These are phyloP conservation scores for Crucihimalaya himalaica DNA, from an alignment of 345 rosid species.

Conservation along the genomic window DNA sequence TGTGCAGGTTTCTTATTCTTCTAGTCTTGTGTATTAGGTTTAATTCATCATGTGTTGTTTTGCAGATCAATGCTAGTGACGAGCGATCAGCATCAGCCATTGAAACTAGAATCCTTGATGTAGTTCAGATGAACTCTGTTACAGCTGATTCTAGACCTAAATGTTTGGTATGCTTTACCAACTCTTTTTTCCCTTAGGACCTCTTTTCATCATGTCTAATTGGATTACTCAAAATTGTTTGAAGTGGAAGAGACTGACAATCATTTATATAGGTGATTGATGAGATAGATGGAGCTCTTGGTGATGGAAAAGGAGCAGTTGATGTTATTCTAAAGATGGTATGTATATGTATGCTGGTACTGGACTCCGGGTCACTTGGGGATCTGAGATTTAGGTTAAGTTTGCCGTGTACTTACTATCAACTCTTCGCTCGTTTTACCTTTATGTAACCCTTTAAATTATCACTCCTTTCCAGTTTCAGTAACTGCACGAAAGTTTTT, in stretches of 20 bases:
- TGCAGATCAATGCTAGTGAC: slow-evolving; percentile 96
- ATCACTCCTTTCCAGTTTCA: background rate
- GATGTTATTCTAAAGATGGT: slow-evolving; percentile 95
- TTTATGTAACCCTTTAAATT: background rate
- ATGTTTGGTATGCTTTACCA: slow-evolving; percentile 67
- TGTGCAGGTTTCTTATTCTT: slow-evolving; percentile 10
- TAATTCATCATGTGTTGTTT: slow-evolving; percentile 26
- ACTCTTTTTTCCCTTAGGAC: slow-evolving; percentile 10
- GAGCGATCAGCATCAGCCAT: slow-evolving; percentile 83
- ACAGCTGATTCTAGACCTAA: slow-evolving; percentile 86
- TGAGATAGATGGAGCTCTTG: slow-evolving; percentile 99
- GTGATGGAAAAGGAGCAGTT: slow-evolving; percentile 97
- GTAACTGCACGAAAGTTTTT: background rate
- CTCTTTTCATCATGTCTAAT: slow-evolving; percentile 8
- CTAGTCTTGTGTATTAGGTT: slow-evolving; percentile 2
- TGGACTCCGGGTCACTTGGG: slow-evolving; percentile 8
- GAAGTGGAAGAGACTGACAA: slow-evolving; percentile 23
- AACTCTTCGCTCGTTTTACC: slow-evolving; percentile 1
- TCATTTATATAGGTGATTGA: slow-evolving; percentile 74
- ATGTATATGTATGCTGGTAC: slow-evolving; percentile 36
- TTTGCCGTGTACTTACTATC: slow-evolving; percentile 3
- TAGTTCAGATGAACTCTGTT: slow-evolving; percentile 96
- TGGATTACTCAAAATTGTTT: background rate
- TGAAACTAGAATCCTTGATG: slow-evolving; percentile 93
- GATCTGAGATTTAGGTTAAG: background rate